phyloP scores from a whole-genome alignment of 139 green algal genomes.

The Pedinophyceae sp. region DNA sequence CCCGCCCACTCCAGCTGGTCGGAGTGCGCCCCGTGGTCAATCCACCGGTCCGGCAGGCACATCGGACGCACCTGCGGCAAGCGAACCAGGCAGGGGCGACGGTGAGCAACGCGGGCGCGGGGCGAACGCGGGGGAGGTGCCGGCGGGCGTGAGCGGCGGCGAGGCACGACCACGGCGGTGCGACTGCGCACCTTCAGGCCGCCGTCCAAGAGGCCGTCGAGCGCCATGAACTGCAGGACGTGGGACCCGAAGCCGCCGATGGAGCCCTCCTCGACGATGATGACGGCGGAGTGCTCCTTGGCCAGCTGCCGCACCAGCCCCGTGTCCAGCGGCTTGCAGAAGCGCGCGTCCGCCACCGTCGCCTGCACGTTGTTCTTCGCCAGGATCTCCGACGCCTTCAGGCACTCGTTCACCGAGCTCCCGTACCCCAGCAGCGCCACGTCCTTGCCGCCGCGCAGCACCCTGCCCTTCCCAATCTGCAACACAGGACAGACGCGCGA shows the following conservation, averaged over 20 bases:
- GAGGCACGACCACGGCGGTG: neutral
- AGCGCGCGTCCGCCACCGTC: conserved; percentile 87
- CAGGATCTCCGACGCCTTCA: conserved; percentile 75
- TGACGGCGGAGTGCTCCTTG: conserved; percentile 73
- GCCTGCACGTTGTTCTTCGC: conserved; percentile 53
- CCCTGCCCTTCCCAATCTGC: conserved; percentile 70
- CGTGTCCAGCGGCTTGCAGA: conserved; percentile 97
- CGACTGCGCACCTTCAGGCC: conserved; percentile 85
- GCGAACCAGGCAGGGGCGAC: neutral
- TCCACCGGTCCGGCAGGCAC: conserved; percentile 83
- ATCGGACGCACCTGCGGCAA: no score
- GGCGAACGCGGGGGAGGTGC: no score
- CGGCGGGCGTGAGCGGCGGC: no score
- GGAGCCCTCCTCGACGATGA: conserved; percentile 91
- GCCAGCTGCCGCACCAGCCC: conserved; percentile 49
- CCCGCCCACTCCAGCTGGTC: conserved; percentile 85
- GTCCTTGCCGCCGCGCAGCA: conserved; percentile 72
- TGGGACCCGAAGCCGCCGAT: conserved; percentile 93
- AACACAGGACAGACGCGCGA: no score
- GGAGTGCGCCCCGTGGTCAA: conserved; percentile 70
- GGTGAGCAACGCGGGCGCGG: no score
- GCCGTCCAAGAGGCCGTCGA: conserved; percentile 83
- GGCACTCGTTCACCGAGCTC: conserved; percentile 58
- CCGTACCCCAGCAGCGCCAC: conserved; percentile 85
- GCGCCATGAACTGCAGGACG: conserved; percentile 77